These are phyloP conservation scores for Malus domestica DNA, from an alignment of 306 rosid genomes.

Conservation along the genomic window ASM211411v1 NC_041803.1:47148001-47148500, in stretches of 20 bases:
- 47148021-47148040: not conserved
- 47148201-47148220: not conserved
- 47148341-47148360: not conserved
- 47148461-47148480: not conserved
- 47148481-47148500: not conserved
- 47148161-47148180: too few relatives aligned
- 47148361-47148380: not conserved
- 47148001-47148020: slow-evolving; percentile 19
- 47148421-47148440: not conserved
- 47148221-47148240: not conserved
- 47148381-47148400: not conserved
- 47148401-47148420: not conserved
- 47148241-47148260: not conserved
- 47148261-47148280: not conserved
- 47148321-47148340: not conserved
- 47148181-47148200: not conserved
- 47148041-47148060: slow-evolving; percentile 1
- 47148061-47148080: slow-evolving; percentile 1
- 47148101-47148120: not conserved
- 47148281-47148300: not conserved
- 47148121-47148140: not conserved
- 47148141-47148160: not conserved
- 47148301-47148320: not conserved
- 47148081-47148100: not conserved
- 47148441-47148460: not conserved